These are phyloP conservation scores for Trichoderma orchidacearum DNA, from an alignment of 495 filamentous ascomycete species.

Conservation along the genomic window DNA sequence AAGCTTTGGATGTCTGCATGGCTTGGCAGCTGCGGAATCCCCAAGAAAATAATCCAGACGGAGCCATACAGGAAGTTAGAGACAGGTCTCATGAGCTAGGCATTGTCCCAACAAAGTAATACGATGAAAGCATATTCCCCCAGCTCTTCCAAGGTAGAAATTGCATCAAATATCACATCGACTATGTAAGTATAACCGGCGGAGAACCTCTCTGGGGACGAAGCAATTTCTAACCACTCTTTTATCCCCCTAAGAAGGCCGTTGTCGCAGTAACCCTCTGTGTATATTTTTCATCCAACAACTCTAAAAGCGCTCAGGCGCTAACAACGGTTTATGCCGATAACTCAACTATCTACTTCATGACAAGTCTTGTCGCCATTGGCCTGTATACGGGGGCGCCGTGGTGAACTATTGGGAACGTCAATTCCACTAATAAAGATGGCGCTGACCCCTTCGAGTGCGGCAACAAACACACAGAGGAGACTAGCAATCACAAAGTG, in stretches of 20 bases:
- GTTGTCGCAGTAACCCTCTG: no score
- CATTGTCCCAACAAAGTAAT: slow-evolving; percentile 15
- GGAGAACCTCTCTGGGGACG: no score
- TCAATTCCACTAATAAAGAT: slow-evolving; percentile 72
- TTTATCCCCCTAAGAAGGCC: no score
- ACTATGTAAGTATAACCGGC: no score
- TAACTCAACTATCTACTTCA: background rate
- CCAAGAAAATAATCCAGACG: slow-evolving; percentile 39
- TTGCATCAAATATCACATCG: no score
- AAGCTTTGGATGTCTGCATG: slow-evolving; percentile 56
- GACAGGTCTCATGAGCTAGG: slow-evolving; percentile 41
- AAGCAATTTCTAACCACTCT: no score
- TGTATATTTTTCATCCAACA: no score
- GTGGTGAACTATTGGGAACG: slow-evolving; percentile 29
- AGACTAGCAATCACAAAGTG: slow-evolving; percentile 87
- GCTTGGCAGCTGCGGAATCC: slow-evolving; percentile 82
- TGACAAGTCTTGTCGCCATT: background rate
- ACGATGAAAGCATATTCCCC: no score
- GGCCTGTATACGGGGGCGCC: background rate
- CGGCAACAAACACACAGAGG: slow-evolving; percentile 82
- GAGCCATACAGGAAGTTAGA: slow-evolving; percentile 51
- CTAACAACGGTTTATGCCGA: no score
- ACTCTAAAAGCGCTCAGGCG: no score
- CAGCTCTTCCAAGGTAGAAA: no score
- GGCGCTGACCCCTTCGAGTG: slow-evolving; percentile 74